A percentile compares a stretch with the other conserved stretches of the same genome.
phyloP scores from a whole-genome alignment of 2,329 filamentous ascomycete species.

The Cladosporium colombiae region DNA sequence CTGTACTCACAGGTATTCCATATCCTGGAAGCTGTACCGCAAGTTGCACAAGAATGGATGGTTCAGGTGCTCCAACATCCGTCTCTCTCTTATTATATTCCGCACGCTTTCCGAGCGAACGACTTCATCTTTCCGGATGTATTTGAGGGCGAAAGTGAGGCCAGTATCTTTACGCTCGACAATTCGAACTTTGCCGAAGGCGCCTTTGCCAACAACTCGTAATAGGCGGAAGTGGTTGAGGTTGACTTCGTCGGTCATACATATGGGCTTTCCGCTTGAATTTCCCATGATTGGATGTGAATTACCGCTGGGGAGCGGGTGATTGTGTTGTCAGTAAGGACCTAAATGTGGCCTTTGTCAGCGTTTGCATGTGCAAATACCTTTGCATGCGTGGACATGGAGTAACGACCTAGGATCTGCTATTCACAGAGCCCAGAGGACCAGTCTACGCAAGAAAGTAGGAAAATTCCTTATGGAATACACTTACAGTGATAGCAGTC shows the following conservation, averaged over 20 bases:
- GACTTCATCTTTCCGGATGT: slow-evolving; percentile 98
- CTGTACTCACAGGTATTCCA: slow-evolving; percentile 85
- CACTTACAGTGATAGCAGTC: neutral
- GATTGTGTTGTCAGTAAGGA: slow-evolving; percentile 7
- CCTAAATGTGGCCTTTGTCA: slow-evolving; percentile 1
- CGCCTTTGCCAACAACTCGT: slow-evolving; percentile 93
- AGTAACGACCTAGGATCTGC: neutral
- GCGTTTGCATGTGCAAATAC: neutral
- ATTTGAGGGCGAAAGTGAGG: slow-evolving; percentile 93
- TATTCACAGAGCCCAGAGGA: neutral
- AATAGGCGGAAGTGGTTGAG: slow-evolving; percentile 96
- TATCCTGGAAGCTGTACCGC: slow-evolving; percentile 98
- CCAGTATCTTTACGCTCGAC: slow-evolving; percentile 96
- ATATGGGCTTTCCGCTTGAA: slow-evolving; percentile 88
- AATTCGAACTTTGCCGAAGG: slow-evolving; percentile 97
- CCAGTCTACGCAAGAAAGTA: neutral
- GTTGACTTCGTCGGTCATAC: slow-evolving; percentile 93
- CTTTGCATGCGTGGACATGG: neutral
- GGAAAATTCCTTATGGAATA: neutral
- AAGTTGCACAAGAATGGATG: slow-evolving; percentile 98
- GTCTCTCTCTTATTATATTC: slow-evolving; percentile 94
- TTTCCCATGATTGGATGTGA: slow-evolving; percentile 72
- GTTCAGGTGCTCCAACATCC: slow-evolving; percentile 97
- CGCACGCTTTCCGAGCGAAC: slow-evolving; percentile 96
- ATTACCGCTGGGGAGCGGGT: slow-evolving; percentile 6